Base-by-base conservation (phyloP, 768 basidiomycete genomes). In the Leccinellum rugosiceps region DNA sequence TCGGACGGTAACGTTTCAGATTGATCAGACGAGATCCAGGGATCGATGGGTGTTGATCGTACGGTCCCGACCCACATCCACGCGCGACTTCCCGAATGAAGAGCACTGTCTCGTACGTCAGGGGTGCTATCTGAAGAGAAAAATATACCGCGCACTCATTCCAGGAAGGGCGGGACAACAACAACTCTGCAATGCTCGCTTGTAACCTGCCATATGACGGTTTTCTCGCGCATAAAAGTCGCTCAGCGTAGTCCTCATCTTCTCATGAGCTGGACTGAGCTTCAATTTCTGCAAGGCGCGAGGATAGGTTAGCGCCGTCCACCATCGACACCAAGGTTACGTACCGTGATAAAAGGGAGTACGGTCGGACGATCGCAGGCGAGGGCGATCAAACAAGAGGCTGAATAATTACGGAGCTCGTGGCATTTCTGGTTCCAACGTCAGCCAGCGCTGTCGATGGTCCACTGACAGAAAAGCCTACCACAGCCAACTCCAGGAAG, bases 401-500 rank as follows among this genome's bases (percentile, higher is more conserved):
- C 71, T 31, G 75, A 76, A 55, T 76, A 83, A 56, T 84, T 82
- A 34, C 78, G 74, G 25, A 79, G 65, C 21, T 71, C 68, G 31
- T 80, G 67, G 48, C 79, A 82, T 53, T 72, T 68, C 82, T 83
- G 54, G 59, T 3, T 43, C 8, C 4, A 14, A 26, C 17, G 51
- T 63, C 48, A 68, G 41, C 21, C 19, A n/a, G 13, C 13, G 28
- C 13, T 7, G 10, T n/a, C 38, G 1, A 35, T 11, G 19, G 13
- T 56, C 10, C 19, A 26, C 49, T 30, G 45, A n/a, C n/a, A 48
- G 19, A 50, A 26, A 48, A 25, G 35, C 64, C 56, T 57, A 83
- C 81, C 13, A 61, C 69, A 21, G 81, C 77, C 47, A 81, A 58
- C 52, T 80, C 77, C 25, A 81, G 48, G 75, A 81, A 80, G 58